phyloP scores from a whole-genome alignment of 2,329 filamentous ascomycete genomes.

The Geosmithia morbida region DNA sequence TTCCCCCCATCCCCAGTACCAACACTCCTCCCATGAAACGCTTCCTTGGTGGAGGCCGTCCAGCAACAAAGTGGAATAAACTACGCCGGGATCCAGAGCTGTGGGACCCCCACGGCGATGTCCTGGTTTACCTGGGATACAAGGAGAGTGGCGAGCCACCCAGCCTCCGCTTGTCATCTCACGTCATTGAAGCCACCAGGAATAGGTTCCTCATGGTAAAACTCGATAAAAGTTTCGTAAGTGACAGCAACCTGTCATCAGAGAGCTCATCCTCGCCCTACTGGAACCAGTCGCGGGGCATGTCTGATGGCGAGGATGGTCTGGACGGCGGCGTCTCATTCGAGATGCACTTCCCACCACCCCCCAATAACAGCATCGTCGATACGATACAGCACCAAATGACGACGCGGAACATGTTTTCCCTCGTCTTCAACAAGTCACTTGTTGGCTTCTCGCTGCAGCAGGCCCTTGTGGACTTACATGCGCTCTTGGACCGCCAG shows the following conservation, averaged over 20 bases:
- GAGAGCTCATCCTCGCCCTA: not conserved
- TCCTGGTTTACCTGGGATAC: conserved; percentile 38
- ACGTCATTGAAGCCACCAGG: conserved; percentile 42
- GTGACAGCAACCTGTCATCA: conserved; percentile 12
- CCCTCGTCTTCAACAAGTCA: conserved; percentile 47
- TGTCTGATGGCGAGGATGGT: conserved; percentile 27
- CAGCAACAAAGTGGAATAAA: conserved; percentile 39
- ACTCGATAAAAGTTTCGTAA: conserved; percentile 36
- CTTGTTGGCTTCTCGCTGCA: conserved; percentile 50
- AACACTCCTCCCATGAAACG: conserved; percentile 28
- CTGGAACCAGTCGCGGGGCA: conserved; percentile 13
- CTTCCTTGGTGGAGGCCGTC: conserved; percentile 35
- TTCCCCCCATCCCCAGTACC: conserved; percentile 24
- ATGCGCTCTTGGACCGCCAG: conserved; percentile 43
- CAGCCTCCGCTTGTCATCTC: conserved; percentile 42
- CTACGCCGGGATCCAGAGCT: conserved; percentile 44
- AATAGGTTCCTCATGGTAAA: conserved; percentile 37
- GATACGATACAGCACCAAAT: conserved; percentile 44
- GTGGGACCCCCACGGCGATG: conserved; percentile 47
- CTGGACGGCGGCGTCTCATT: conserved; percentile 42
- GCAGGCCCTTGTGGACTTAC: conserved; percentile 48
- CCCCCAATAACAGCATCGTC: conserved; percentile 27
- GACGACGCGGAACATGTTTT: conserved; percentile 56
- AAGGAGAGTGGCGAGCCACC: conserved; percentile 27
- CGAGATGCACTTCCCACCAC: conserved; percentile 49